Conservation (phyloP, 192 early-diverging fungal genomes). For the Coemansia nantahalensis region DNA sequence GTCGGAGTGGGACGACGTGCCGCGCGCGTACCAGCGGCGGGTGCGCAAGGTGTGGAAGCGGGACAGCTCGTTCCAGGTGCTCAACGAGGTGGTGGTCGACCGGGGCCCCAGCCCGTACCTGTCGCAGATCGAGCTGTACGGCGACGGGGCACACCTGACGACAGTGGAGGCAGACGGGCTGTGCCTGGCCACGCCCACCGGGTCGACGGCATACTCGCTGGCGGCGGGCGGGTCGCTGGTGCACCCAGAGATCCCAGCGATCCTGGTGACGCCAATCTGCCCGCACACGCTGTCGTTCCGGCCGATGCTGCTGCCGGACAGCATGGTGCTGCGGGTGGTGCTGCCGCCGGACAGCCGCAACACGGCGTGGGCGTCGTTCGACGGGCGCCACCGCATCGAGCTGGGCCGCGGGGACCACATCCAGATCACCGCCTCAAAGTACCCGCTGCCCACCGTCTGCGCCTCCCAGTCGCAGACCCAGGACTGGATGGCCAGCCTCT, state of each 20-base stretch:
- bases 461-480: constrained; percentile 60
- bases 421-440: constrained; percentile 78
- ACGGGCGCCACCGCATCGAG: constrained; percentile 90
- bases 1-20: constrained; percentile 53
- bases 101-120: constrained; percentile 92
- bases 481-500: constrained; percentile 92
- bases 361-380: constrained; percentile 93
- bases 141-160: constrained; percentile 84
- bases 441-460: constrained; percentile 89
- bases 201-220: constrained; percentile 84
- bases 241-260: constrained; percentile 92
- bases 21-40: constrained; percentile 52
- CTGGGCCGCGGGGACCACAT: constrained; percentile 85
- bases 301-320: constrained; percentile 94
- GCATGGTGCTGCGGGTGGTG: constrained; percentile 84
- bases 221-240: constrained; percentile 95
- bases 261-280: constrained; percentile 91
- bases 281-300: constrained; percentile 92
- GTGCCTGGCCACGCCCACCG: constrained; percentile 92
- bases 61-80: constrained; percentile 77
- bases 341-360: constrained; percentile 80
- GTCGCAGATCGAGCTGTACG: constrained; percentile 82
- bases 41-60: constrained; percentile 53
- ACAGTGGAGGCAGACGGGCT: constrained; percentile 97
- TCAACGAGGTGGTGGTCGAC: constrained; percentile 96